These are phyloP conservation scores for Arthrocladium fulminans DNA, from an alignment of 2,329 filamentous ascomycete genomes.

Conservation along the genomic window DNA sequence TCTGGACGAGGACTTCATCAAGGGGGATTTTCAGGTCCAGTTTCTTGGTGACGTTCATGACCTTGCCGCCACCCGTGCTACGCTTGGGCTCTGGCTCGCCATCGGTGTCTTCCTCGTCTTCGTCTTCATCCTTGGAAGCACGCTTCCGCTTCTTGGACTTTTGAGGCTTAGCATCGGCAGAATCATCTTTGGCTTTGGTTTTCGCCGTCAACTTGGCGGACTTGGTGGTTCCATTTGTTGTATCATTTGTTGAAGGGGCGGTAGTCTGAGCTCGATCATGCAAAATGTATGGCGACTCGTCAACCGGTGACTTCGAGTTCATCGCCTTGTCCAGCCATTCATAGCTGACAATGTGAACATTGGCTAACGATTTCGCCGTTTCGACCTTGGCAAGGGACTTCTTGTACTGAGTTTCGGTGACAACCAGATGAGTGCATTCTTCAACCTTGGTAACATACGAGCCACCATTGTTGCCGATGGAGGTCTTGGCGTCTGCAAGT, in stretches of 20 bases:
- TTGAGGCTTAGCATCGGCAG: background rate
- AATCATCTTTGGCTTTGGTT: background rate
- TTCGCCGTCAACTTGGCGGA: background rate
- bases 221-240: background rate
- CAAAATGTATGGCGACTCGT: background rate
- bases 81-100: conserved; percentile 3
- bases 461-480: conserved; percentile 4
- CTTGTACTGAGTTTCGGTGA: conserved; percentile 2
- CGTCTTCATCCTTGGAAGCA: conserved; percentile 11
- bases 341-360: conserved; percentile 8
- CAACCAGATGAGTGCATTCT: conserved; percentile 7
- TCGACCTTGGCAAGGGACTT: conserved; percentile 4
- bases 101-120: conserved; percentile 10
- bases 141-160: conserved; percentile 12
- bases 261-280: background rate
- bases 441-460: conserved; percentile 4
- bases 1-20: conserved; percentile 37
- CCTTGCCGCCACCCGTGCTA: conserved; percentile 20
- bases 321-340: conserved; percentile 9
- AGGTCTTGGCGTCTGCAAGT: conserved; percentile 1
- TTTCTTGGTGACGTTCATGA: conserved; percentile 27
- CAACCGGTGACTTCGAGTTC: background rate
- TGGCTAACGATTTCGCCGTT: background rate
- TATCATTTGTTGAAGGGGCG: background rate
- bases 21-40: conserved; percentile 43